Base-by-base conservation (phyloP, 257 asterid species). In the Nicotiana attenuata region DNA sequence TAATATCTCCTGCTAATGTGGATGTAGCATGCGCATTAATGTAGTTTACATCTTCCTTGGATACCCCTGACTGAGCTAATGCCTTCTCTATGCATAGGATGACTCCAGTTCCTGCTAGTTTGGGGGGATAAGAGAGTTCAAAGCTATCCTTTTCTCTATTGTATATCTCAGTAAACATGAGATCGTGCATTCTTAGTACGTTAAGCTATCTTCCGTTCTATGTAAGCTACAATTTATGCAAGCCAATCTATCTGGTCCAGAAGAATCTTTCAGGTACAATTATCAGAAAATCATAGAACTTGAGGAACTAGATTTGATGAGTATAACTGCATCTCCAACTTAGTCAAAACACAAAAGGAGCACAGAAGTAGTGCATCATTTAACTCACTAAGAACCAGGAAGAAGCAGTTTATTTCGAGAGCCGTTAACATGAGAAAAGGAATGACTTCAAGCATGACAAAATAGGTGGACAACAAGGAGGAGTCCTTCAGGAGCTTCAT, bases 21-120 rank as follows among this genome's bases (percentile, higher is more conserved):
- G 99, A 96, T 68, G 99, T 94, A 81, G 99, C 99, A 83, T 96
- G 99, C 38, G 99, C 99, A 88, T 95, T 95, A 76, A 95, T 93
- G 78, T 95, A 95, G 88, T 95, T 95, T 78, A 95, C 97, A 76
- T 95, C 97, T 90, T 92, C 94, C 88, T 79, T 92, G 60, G 97
- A 64, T 82, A 94, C 94, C 65, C 99, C 98, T 56, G 99, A 88
- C 85, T 96, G 99, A 86, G 97, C 92, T 86, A 96, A 90, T 81
- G 99, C 99, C 90, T 93, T 96, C 89, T 94, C 97, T 85, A 94
- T 84, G 84, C 98, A 96, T 77, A 96, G 87, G 88, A 96, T 96
- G 77, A 94, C 85, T 61, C 99, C 99, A 38, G 93, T 84, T 82
- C 99, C 99, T 96, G 92, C 87, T 83, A 50, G 85, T n/a, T 41